Percentiles rank a stretch among this genome's conserved stretches.
Conservation (phyloP, 192 early-diverging fungal genomes). For the Podila horticola region DNA sequence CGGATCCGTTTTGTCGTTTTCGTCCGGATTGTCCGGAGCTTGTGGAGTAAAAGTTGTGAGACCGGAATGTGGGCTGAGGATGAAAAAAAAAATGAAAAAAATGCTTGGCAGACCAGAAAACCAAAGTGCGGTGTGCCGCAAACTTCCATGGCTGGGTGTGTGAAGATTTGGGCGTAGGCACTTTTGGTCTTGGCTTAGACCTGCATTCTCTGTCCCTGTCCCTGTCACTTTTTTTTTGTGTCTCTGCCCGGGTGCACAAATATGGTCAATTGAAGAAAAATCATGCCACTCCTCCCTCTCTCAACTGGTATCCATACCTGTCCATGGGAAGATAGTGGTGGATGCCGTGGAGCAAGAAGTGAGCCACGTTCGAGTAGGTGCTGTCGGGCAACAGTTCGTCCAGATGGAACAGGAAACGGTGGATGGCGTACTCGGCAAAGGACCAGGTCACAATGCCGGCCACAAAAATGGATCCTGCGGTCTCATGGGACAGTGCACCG, state of each 20-base stretch:
- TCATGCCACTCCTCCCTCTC: conserved; percentile 11
- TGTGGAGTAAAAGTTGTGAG: too few species aligned
- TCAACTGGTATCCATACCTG: conserved; percentile 57
- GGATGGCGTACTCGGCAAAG: conserved; percentile 86
- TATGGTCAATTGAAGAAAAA: conserved; percentile 3
- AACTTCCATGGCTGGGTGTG: too few species aligned
- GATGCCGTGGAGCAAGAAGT: conserved; percentile 92
- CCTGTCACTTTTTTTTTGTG: background rate
- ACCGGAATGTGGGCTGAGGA: too few species aligned
- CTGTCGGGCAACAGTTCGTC: conserved; percentile 87
- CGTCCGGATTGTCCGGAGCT: too few species aligned
- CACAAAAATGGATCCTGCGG: conserved; percentile 59
- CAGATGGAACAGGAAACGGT: conserved; percentile 91
- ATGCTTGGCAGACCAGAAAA: too few species aligned
- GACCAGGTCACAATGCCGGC: conserved; percentile 83
- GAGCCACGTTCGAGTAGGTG: conserved; percentile 72
- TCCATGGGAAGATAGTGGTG: conserved; percentile 98
- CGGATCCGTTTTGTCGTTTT: too few species aligned
- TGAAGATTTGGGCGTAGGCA: too few species aligned
- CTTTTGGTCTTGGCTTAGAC: too few species aligned
- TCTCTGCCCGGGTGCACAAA: background rate
- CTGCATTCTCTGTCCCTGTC: background rate
- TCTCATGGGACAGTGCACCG: conserved; percentile 35
- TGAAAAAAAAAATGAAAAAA: too few species aligned
- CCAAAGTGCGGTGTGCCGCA: too few species aligned